phyloP scores from a whole-genome alignment of 192 early-diverging fungal genomes.

The Gigaspora rosea region DNA sequence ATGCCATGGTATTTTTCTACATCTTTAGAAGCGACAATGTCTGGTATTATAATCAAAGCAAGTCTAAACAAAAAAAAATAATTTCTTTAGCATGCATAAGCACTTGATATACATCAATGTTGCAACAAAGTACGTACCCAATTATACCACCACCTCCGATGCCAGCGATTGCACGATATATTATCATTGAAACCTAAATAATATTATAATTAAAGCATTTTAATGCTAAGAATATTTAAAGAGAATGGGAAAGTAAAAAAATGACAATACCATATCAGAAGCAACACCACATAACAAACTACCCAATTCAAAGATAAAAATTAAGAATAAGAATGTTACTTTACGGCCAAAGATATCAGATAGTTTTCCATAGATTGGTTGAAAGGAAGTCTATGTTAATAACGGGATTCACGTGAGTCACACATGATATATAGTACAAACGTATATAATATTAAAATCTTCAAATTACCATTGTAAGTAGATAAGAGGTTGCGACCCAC shows the following conservation, averaged over 20 bases:
- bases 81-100: background rate
- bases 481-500: constrained; percentile 80
- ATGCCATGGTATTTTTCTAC: background rate
- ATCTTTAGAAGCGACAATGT: background rate
- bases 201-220: background rate
- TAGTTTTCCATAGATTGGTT: constrained; percentile 79
- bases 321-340: constrained; percentile 35
- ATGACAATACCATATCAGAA: constrained; percentile 36
- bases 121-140: background rate
- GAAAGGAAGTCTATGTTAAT: constrained; percentile 57
- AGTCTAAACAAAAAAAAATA: background rate
- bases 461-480: constrained; percentile 37
- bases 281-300: constrained; percentile 52
- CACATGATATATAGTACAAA: background rate
- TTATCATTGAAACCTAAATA: background rate
- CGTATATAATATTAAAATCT: background rate
- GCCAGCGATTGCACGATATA: background rate
- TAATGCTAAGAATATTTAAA: background rate
- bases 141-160: background rate
- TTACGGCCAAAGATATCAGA: constrained; percentile 71
- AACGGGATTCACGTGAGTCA: background rate
- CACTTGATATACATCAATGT: background rate
- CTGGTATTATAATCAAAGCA: background rate
- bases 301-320: constrained; percentile 38
- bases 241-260: background rate